Conservation (phyloP, 176 grass and related monocot species). For the Rhipidocladum racemiflorum region DNA sequence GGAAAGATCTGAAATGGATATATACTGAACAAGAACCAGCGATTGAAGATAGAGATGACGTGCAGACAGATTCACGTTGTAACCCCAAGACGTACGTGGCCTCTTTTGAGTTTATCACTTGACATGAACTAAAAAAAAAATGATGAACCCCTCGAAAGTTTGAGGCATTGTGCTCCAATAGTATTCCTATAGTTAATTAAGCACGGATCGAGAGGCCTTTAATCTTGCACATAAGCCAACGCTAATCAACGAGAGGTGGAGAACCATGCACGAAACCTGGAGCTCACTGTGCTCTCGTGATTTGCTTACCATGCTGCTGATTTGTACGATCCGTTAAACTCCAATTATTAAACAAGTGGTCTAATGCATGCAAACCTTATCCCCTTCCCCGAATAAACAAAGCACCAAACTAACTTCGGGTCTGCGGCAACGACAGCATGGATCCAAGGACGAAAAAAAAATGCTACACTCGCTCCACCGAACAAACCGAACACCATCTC, state of each 20-base stretch:
- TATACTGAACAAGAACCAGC: background rate
- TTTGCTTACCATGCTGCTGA: background rate
- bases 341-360: slow-evolving; percentile 12
- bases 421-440: slow-evolving; percentile 14
- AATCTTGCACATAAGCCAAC: slow-evolving; percentile 6
- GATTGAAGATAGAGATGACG: background rate
- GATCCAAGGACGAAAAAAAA: slow-evolving; percentile 23
- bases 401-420: background rate
- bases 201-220: background rate
- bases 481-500: slow-evolving; percentile 31
- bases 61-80: background rate
- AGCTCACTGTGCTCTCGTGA: slow-evolving; percentile 30
- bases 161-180: background rate
- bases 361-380: slow-evolving; percentile 30
- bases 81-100: slow-evolving; percentile 11
- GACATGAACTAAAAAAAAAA: background rate
- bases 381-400: slow-evolving; percentile 12
- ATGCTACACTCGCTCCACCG: background rate
- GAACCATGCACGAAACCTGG: slow-evolving; percentile 20
- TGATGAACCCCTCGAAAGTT: background rate
- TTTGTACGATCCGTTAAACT: slow-evolving; percentile 3
- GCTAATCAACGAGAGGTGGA: slow-evolving; percentile 22
- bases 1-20: background rate
- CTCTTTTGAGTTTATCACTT: background rate
- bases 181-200: background rate